Conservation (phyloP, 768 basidiomycete species). For the Lentinula sp. region DNA sequence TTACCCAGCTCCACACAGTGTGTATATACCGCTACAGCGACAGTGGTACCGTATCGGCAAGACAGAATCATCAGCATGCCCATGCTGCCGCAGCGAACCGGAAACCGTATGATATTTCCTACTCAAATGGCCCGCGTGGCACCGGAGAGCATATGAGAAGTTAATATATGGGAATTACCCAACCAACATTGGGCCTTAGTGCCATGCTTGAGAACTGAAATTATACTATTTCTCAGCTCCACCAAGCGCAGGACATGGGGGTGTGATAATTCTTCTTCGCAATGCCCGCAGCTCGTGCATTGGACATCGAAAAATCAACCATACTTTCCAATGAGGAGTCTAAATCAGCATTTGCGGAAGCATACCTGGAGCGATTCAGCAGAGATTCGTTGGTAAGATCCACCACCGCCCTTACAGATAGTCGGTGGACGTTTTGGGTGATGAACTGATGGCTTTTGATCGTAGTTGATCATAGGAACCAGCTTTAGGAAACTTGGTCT, state of each 20-base stretch:
- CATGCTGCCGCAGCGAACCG: too few species aligned
- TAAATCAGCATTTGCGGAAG: neutral
- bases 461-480: constrained; percentile 35
- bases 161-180: too few species aligned
- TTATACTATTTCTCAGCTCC: constrained; percentile 35
- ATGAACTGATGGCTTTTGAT: constrained; percentile 41
- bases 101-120: too few species aligned
- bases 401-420: constrained; percentile 34
- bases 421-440: constrained; percentile 59
- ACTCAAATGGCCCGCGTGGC: too few species aligned
- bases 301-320: constrained; percentile 48
- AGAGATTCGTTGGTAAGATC: constrained; percentile 10
- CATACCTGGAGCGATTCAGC: constrained; percentile 4
- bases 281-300: constrained; percentile 43
- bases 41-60: too few species aligned
- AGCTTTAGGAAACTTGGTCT: constrained; percentile 26
- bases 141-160: too few species aligned
- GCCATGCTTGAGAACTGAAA: constrained; percentile 6
- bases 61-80: too few species aligned
- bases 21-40: too few species aligned
- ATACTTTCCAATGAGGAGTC: constrained; percentile 51
- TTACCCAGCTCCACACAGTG: too few species aligned
- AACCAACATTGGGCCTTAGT: too few species aligned
- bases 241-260: constrained; percentile 37
- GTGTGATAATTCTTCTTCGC: constrained; percentile 30